Conservation (phyloP, 768 basidiomycete species). For the Naganishia randhawae region DNA sequence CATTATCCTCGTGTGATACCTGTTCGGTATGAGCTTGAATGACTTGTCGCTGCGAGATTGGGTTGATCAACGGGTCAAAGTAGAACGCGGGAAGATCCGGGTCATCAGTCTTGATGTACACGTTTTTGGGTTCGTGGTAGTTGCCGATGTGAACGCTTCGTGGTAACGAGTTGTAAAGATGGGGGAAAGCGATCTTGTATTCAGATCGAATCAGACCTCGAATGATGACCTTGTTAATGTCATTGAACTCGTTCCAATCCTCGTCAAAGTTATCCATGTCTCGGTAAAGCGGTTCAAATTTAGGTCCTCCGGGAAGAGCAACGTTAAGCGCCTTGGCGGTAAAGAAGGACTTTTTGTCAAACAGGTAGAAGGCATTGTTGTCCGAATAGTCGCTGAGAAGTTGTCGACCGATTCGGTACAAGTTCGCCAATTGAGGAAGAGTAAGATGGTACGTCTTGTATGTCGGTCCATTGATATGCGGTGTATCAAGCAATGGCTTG, state of each 20-base stretch:
- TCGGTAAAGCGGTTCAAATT: slow-evolving; percentile 91
- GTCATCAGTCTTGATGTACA: slow-evolving; percentile 98
- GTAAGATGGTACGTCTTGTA: slow-evolving; percentile 91
- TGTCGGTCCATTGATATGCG: slow-evolving; percentile 84
- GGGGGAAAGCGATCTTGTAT: slow-evolving; percentile 98
- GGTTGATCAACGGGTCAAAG: slow-evolving; percentile 97
- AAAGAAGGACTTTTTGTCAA: slow-evolving; percentile 97
- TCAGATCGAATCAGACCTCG: slow-evolving; percentile 97
- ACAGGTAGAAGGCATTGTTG: slow-evolving; percentile 83
- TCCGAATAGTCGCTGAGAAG: slow-evolving; percentile 90
- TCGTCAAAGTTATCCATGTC: slow-evolving; percentile 98
- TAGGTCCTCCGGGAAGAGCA: slow-evolving; percentile 79
- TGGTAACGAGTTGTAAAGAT: slow-evolving; percentile 95
- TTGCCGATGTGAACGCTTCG: slow-evolving; percentile 84
- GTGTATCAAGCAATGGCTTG: slow-evolving; percentile 84
- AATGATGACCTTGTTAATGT: slow-evolving; percentile 99
- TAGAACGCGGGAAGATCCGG: slow-evolving; percentile 99
- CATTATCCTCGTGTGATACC: slow-evolving; percentile 81
- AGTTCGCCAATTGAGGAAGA: slow-evolving; percentile 91
- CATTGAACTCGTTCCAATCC: slow-evolving; percentile 99
- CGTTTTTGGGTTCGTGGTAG: slow-evolving; percentile 92
- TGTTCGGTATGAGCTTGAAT: slow-evolving; percentile 75
- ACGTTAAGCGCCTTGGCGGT: slow-evolving; percentile 68
- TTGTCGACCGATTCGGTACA: slow-evolving; percentile 91
- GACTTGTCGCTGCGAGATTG: slow-evolving; percentile 84